These are phyloP conservation scores for Tolypocladium nubicola DNA, from an alignment of 2,329 filamentous ascomycete species.

Conservation along the genomic window DNA sequence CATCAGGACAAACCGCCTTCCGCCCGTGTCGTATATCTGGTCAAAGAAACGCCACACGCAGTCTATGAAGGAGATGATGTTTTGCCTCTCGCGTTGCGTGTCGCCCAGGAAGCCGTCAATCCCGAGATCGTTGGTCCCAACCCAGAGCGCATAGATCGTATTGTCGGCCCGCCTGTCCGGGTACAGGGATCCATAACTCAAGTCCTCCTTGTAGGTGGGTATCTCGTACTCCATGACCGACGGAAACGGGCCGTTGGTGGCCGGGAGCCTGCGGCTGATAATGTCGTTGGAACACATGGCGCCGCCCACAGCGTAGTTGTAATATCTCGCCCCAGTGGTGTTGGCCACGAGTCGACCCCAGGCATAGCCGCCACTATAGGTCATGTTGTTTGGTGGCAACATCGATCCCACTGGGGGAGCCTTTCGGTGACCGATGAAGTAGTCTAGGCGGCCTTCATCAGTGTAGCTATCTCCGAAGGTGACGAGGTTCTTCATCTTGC, in stretches of 20 bases:
- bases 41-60: conserved; percentile 58
- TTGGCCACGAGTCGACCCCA: conserved; percentile 60
- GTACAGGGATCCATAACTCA: conserved; percentile 26
- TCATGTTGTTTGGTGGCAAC: conserved; percentile 35
- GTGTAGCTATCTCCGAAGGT: conserved; percentile 70
- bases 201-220: conserved; percentile 43
- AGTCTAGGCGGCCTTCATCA: conserved; percentile 56
- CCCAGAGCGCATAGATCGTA: conserved; percentile 69
- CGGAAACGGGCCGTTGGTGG: conserved; percentile 47
- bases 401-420: conserved; percentile 50
- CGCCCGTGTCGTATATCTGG: conserved; percentile 53
- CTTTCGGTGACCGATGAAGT: conserved; percentile 50
- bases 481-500: conserved; percentile 39
- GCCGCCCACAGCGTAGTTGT: conserved; percentile 63
- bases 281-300: conserved; percentile 64
- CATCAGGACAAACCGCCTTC: conserved; percentile 60
- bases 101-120: conserved; percentile 55
- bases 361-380: conserved; percentile 53
- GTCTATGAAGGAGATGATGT: conserved; percentile 53
- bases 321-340: conserved; percentile 43
- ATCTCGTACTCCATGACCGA: conserved; percentile 52
- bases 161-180: conserved; percentile 36
- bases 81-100: conserved; percentile 46
- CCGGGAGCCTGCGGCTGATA: conserved; percentile 40
- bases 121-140: conserved; percentile 73